Evolutionary conservation across 2,329 filamentous ascomycete species (phyloP).

Genomic region (Teratosphaeria gauchensis): DNA sequence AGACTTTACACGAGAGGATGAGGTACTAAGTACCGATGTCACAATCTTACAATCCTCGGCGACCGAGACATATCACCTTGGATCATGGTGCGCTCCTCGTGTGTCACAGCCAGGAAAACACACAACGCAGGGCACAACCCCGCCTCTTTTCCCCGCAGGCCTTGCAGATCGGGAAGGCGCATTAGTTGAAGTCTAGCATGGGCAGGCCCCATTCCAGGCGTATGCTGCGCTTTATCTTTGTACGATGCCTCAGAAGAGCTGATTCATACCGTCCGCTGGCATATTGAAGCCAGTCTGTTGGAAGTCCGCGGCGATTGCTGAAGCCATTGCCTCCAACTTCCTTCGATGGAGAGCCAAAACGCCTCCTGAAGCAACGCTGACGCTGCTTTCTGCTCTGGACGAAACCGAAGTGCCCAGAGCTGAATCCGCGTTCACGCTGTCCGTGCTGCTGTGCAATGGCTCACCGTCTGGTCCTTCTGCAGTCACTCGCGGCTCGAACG

Average conservation of each 20-base stretch:
- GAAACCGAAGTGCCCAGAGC: conserved; percentile 21
- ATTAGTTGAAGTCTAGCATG: not conserved
- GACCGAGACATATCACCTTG: not conserved
- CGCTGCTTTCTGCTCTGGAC: conserved; percentile 10
- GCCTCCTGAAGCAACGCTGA: conserved; percentile 21
- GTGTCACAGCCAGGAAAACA: not conserved
- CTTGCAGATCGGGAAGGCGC: not conserved
- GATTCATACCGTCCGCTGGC: conserved; percentile 30
- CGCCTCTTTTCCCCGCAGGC: not conserved
- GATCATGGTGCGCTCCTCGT: not conserved
- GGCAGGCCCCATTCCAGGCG: not conserved
- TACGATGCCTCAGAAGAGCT: conserved; percentile 18
- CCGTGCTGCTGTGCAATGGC: conserved; percentile 1
- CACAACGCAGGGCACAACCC: not conserved
- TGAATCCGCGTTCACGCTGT: not conserved
- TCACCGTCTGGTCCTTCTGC: conserved; percentile 32
- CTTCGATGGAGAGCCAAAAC: conserved; percentile 40
- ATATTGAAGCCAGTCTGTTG: conserved; percentile 37
- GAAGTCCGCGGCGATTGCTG: conserved; percentile 35
- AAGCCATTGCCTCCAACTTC: conserved; percentile 38
- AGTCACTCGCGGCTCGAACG: conserved; percentile 33
- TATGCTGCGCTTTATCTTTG: not conserved
- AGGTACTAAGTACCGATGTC: not conserved
- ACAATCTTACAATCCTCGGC: not conserved
- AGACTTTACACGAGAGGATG: not conserved